Base-by-base conservation (phyloP, 345 rosid genomes). In the Turnera subulata region DNA sequence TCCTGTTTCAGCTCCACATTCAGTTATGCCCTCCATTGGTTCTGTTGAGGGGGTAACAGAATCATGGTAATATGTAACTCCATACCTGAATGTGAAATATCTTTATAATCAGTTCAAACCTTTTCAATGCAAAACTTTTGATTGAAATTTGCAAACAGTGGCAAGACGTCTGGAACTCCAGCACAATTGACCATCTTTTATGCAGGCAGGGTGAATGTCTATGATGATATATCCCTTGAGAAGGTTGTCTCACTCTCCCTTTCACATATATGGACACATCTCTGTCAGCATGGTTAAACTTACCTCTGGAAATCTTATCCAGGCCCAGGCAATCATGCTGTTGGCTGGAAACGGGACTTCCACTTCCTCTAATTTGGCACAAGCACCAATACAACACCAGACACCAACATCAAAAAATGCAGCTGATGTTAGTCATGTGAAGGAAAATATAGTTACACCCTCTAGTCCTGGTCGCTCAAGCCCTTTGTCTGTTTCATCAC, bases 161-260 rank as follows among this genome's bases (percentile, higher is more conserved):
- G 72, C 52, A 78, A 73, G 67, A 54, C 88, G 49, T 53, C 65
- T 46, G 78, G 58, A 0, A 66, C 78, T 54, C 82, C 86, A 44
- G 81, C 69, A 40, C 74, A 70, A 62, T 35, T 70, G 56, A 70
- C 74, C 57, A 59, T 70, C 21, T 70, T 70, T 22, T 70, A 70
- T 35, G 65, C 52, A 58, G 74, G 74, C 47, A 63, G 69, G 19
- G 74, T 70, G 7, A 53, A 62, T n/a, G 69, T 70, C 21, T 70
- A 70, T 19, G 66, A 76, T 50, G 64, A 32, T 38, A 38, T 59
- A 14, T 44, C 80, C 43, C 63, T 69, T 49, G 78, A 75, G 76
- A 66, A 67, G 79, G 76, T 76, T 6, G 32, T 14, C 18, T 38
- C 9, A 9, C 18, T 39, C 38, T 8, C 6, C 22, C 38, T 22